Evolutionary conservation across 2,329 filamentous ascomycete genomes (phyloP).

Genomic region (Claviceps quebecensis): DNA sequence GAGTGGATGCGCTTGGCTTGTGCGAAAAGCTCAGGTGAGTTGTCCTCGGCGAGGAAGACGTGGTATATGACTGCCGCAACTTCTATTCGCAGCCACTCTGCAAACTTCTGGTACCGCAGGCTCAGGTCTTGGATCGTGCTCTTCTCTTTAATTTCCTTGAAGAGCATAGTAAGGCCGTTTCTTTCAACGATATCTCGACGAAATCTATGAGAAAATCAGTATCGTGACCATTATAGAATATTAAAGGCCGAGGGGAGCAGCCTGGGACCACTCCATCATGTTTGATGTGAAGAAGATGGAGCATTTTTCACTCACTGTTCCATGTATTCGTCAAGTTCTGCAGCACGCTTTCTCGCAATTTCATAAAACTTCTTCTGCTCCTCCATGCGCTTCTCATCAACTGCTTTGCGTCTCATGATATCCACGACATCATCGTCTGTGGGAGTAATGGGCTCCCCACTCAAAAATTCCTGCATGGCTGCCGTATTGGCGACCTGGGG

Average conservation of each 20-base stretch:
- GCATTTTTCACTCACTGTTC: constrained; percentile 49
- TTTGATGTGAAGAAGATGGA: neutral
- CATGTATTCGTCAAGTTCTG: constrained; percentile 95
- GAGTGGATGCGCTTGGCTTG: constrained; percentile 92
- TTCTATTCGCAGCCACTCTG: constrained; percentile 95
- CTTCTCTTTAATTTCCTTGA: constrained; percentile 86
- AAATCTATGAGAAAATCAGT: constrained; percentile 30
- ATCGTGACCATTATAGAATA: neutral
- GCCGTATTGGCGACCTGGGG: constrained; percentile 70
- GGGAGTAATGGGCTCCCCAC: constrained; percentile 53
- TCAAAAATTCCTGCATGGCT: constrained; percentile 75
- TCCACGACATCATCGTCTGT: constrained; percentile 76
- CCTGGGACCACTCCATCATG: neutral
- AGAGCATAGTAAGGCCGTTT: constrained; percentile 82
- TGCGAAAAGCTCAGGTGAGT: constrained; percentile 89
- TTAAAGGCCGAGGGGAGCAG: neutral
- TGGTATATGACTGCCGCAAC: constrained; percentile 95
- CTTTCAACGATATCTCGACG: constrained; percentile 52
- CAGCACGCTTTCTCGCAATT: constrained; percentile 77
- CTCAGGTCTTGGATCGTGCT: constrained; percentile 75
- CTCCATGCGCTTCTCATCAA: constrained; percentile 79
- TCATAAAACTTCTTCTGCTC: constrained; percentile 94
- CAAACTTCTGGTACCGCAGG: constrained; percentile 94
- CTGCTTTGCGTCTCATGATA: constrained; percentile 61
- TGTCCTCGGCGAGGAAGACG: constrained; percentile 93